phyloP scores from a whole-genome alignment of 176 grass and related monocot genomes.

The Dactylis glomerata region DNA sequence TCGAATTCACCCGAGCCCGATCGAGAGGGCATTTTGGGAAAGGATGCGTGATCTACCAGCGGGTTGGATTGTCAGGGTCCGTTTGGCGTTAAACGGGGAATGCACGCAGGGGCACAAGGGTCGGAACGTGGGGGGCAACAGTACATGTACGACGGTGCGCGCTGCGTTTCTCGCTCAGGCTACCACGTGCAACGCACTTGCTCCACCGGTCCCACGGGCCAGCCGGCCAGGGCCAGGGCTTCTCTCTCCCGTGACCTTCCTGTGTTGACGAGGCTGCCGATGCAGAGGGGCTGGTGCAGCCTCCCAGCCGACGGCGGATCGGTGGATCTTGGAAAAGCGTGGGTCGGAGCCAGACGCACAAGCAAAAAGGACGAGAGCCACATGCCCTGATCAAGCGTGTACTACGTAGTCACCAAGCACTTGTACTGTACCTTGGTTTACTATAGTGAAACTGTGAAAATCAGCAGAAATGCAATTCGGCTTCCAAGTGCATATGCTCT shows the following conservation, averaged over 20 bases:
- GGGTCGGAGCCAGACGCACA: background rate
- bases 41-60: background rate
- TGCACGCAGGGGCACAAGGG: background rate
- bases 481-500: too few species aligned
- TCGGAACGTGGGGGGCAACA: constrained; percentile 12
- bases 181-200: background rate
- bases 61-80: background rate
- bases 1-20: too few species aligned
- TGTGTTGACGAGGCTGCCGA: background rate
- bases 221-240: background rate
- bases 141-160: background rate
- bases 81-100: background rate
- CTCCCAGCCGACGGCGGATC: background rate
- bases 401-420: too few species aligned
- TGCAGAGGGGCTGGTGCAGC: background rate
- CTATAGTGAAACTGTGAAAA: background rate
- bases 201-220: background rate
- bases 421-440: background rate
- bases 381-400: background rate
- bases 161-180: background rate
- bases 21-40: constrained; percentile 30
- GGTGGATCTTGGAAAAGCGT: background rate
- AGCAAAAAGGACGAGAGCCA: background rate
- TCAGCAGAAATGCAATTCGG: background rate
- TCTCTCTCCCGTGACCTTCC: background rate